Evolutionary conservation across 495 filamentous ascomycete genomes (phyloP).

Genomic region (Massariosphaeria phaeospora): DNA sequence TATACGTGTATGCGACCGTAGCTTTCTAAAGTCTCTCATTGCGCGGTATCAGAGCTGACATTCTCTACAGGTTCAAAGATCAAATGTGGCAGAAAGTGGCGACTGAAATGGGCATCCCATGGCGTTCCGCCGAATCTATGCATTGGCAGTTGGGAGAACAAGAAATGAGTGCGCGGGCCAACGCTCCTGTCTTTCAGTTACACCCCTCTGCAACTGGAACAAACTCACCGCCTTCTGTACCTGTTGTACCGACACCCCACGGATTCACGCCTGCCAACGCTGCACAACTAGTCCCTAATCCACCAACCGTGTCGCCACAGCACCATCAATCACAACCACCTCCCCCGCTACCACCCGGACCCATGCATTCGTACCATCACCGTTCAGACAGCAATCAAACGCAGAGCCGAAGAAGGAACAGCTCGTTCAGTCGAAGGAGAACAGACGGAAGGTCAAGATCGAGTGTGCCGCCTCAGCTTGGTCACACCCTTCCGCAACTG

Average conservation of each 20-base stretch:
- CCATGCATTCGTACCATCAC: conserved; percentile 26
- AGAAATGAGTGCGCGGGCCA: conserved; percentile 67
- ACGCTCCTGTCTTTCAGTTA: conserved; percentile 42
- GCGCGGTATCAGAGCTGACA: background rate
- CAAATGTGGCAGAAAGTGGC: conserved; percentile 96
- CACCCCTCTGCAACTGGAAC: conserved; percentile 29
- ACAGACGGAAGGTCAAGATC: conserved; percentile 20
- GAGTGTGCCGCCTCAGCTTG: conserved; percentile 30
- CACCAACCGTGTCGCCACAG: conserved; percentile 1
- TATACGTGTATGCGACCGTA: background rate
- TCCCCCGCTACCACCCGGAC: conserved; percentile 9
- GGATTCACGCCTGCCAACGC: conserved; percentile 24
- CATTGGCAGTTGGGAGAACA: conserved; percentile 93
- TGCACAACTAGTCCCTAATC: conserved; percentile 20
- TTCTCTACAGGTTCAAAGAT: conserved; percentile 70
- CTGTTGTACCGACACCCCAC: conserved; percentile 10
- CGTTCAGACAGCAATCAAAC: conserved; percentile 22
- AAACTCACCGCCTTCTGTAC: conserved; percentile 8
- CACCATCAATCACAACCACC: conserved; percentile 15
- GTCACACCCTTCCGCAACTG: conserved; percentile 18
- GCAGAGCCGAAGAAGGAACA: conserved; percentile 24
- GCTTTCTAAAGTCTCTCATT: too few species aligned
- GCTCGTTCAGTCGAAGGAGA: conserved; percentile 26
- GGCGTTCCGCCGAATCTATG: conserved; percentile 94
- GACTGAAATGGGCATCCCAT: conserved; percentile 92